Evolutionary conservation across 495 filamentous ascomycete species (phyloP), one percentile per base, ranked within the genome.

Genomic region (Collariella sp.): DNA sequence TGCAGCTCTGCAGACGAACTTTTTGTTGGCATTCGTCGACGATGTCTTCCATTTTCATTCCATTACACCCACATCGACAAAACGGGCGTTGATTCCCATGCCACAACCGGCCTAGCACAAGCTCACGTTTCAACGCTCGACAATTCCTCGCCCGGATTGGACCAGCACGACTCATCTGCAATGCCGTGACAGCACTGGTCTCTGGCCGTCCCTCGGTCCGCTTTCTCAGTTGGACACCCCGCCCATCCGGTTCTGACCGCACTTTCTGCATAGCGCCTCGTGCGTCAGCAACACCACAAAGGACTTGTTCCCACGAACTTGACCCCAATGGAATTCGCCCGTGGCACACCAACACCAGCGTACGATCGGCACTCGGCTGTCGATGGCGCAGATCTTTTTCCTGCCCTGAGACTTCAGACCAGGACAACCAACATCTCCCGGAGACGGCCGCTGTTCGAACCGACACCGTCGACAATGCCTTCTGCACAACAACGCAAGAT

Each of bases 321-420:
- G 34, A 35, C 45, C 48, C 24, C 57, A 41, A 45, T 50, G 43
- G 6, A 29, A 15, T 52, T 51, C 29, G 23, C 4, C 29, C 54
- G 48, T 42, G 50, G 46, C 46, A 51, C 41, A 49, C 36, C 36
- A 23, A 51, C 41, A 44, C 36, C 29, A 19, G 39, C 13, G 36
- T 29, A 40, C 41, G 62, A 64, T 62, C 59, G 50, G 51, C 62
- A 55, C 42, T 55, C 59, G 53, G 43, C 54, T 47, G 42, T 38
- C 22, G 35, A 26, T 13, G 43, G 26, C 44, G 46, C 50, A 12
- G n/a, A 16, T 31, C 50, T 39, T 20, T 24, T n/a, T n/a, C n/a
- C n/a, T n/a, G n/a, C n/a, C n/a, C n/a, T n/a, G n/a, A n/a, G n/a
- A n/a, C n/a, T n/a, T n/a, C n/a, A n/a, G n/a, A n/a, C n/a, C n/a